Base-by-base conservation (phyloP, 805 yeast species). In the Barnettozyma populi region DNA sequence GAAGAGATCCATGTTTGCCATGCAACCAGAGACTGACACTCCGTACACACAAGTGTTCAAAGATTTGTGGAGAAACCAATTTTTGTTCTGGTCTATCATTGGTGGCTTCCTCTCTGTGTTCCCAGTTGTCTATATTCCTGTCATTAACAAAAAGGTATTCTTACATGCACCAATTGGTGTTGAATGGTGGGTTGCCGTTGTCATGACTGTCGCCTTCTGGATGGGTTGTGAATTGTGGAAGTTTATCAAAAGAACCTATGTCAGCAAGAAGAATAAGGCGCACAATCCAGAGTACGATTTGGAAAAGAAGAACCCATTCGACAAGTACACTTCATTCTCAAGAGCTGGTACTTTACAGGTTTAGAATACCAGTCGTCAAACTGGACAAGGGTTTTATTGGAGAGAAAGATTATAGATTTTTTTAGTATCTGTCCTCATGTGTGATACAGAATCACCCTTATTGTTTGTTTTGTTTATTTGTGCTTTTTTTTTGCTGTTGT, bases 91-190 rank as follows among this genome's bases (percentile, higher is more conserved):
- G 90, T 86, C 95, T 1, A 78, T 88, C 41, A 61, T 84, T 32
- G 69, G 77, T 44, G 96, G 94, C 2, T 77, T 84, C 52, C 64
- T 76, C 13, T 74, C 88, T 2, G 82, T 85, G 4, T 82, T 88
- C 76, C 95, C 95, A 38, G 84, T 86, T 18, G 79, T 87, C 35
- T 87, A 87, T 66, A 88, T 88, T 53, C 96, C 96, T 7, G 95
- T 85, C n/a, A 86, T 88, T 61, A 88, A 88, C 64, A 68, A 73
- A 40, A 75, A 76, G 52, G 95, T 88, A 8, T 88, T 88, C 63
- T 70, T 82, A 56, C 96, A 88, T 64, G 70, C 65, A 27, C 79
- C 82, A 7, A 86, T 87, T 53, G 76, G 82, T 9, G 80, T 79
- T 67, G 95, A 87, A 69, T 88, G 95, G 95, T 92, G 86, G 14